Evolutionary conservation across 208 protist genomes (phyloP).

Genomic region (Dictyostelium gargantuum): DNA sequence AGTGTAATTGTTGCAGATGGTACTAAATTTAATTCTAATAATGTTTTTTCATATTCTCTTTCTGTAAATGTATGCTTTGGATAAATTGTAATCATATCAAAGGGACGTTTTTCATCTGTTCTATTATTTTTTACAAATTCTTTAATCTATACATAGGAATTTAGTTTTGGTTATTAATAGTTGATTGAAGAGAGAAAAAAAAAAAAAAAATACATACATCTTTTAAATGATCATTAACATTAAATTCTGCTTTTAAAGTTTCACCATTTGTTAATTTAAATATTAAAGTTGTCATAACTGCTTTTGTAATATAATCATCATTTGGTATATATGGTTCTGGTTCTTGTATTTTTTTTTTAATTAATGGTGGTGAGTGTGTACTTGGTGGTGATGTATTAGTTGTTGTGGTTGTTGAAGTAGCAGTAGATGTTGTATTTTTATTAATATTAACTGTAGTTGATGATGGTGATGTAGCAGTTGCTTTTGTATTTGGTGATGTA

Average conservation of each 20-base stretch:
- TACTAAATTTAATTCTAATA: not conserved
- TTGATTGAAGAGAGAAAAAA: too few species aligned
- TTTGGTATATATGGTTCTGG: slow-evolving; percentile 1
- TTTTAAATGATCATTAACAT: not conserved
- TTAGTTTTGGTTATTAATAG: too few species aligned
- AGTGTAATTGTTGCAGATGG: slow-evolving; percentile 41
- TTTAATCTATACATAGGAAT: not conserved
- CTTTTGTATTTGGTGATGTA: not conserved
- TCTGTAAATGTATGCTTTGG: slow-evolving; percentile 1
- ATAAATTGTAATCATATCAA: not conserved
- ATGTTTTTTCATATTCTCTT: not conserved
- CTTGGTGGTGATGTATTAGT: not conserved
- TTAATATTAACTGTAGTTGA: too few species aligned
- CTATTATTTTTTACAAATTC: slow-evolving; percentile 23
- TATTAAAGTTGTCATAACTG: not conserved
- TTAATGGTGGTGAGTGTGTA: not conserved
- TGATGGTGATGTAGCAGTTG: not conserved
- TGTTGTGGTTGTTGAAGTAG: not conserved
- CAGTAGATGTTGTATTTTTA: not conserved
- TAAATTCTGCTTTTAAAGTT: not conserved
- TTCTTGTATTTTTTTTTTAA: not conserved
- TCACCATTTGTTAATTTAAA: not conserved
- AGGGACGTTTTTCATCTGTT: slow-evolving; percentile 17
- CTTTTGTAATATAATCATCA: not conserved
- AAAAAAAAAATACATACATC: not conserved